Conservation (phyloP, 2,329 filamentous ascomycete species). For the Penicillium fuscoglaucum region DNA sequence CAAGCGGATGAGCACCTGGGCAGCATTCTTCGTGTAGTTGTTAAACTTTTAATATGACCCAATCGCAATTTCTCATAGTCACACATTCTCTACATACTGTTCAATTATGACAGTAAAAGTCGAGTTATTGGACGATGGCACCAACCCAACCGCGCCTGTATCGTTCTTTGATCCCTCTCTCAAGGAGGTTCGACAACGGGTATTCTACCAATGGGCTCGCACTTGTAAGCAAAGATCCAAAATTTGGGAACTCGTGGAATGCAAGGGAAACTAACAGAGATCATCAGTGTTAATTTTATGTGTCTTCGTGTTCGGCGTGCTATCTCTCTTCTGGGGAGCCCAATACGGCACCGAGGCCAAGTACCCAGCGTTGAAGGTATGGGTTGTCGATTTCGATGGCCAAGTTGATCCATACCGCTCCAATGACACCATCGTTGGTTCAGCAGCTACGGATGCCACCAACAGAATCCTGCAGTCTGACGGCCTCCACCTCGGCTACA, state of each 20-base stretch:
- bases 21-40: not conserved
- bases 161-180: slow-evolving; percentile 32
- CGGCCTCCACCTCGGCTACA: slow-evolving; percentile 52
- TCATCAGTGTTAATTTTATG: slow-evolving; percentile 48
- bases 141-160: slow-evolving; percentile 19
- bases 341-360: slow-evolving; percentile 55
- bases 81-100: not conserved
- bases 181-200: slow-evolving; percentile 21
- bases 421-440: slow-evolving; percentile 57
- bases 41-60: not conserved
- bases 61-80: not conserved
- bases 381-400: slow-evolving; percentile 65
- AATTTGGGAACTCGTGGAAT: not conserved
- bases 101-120: not conserved
- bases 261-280: slow-evolving; percentile 3
- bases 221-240: slow-evolving; percentile 20
- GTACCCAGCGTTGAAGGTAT: slow-evolving; percentile 52
- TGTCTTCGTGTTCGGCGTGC: slow-evolving; percentile 55
- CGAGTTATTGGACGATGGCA: not conserved
- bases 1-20: slow-evolving; percentile 5
- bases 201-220: slow-evolving; percentile 27
- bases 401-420: slow-evolving; percentile 53
- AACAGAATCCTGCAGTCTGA: slow-evolving; percentile 45
- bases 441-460: slow-evolving; percentile 50
- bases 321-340: slow-evolving; percentile 64